Evolutionary conservation across 2,329 filamentous ascomycete genomes (phyloP).

Genomic region (Xylaria multiplex): DNA sequence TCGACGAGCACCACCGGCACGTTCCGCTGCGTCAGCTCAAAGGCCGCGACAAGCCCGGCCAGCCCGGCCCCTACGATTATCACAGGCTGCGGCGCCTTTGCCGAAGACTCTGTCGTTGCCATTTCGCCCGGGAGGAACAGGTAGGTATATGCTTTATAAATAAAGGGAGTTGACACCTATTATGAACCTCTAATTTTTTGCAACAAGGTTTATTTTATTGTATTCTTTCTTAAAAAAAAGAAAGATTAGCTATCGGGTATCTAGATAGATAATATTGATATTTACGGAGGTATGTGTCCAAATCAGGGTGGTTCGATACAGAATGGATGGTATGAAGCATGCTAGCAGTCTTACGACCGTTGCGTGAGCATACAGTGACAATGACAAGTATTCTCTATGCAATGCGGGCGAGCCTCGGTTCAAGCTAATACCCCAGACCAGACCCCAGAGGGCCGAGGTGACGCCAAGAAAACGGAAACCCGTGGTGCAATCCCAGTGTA

Average conservation of each 20-base stretch:
- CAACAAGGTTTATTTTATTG: not conserved
- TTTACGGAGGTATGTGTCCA: no score
- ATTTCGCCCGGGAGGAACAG: not conserved
- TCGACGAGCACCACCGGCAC: constrained; percentile 65
- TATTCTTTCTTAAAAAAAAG: no score
- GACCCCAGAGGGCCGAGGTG: no score
- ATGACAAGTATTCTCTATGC: no score
- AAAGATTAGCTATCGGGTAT: not conserved
- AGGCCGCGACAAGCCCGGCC: constrained; percentile 68
- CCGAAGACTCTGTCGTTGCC: constrained; percentile 7
- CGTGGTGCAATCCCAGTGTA: no score
- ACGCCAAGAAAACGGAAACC: no score
- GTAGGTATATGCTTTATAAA: not conserved
- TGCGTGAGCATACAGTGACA: not conserved
- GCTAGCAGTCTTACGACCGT: not conserved
- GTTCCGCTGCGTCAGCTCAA: constrained; percentile 62
- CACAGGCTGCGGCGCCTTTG: constrained; percentile 51
- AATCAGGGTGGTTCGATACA: constrained; percentile 1
- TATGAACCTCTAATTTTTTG: not conserved
- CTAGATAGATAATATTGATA: not conserved
- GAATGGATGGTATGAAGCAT: not conserved
- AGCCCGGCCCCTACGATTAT: constrained; percentile 68
- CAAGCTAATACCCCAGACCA: no score
- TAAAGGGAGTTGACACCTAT: not conserved
- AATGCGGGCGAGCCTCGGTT: no score